Evolutionary conservation across 352 stramenopile genomes (phyloP).

Genomic region (Albugo laibachii): DNA sequence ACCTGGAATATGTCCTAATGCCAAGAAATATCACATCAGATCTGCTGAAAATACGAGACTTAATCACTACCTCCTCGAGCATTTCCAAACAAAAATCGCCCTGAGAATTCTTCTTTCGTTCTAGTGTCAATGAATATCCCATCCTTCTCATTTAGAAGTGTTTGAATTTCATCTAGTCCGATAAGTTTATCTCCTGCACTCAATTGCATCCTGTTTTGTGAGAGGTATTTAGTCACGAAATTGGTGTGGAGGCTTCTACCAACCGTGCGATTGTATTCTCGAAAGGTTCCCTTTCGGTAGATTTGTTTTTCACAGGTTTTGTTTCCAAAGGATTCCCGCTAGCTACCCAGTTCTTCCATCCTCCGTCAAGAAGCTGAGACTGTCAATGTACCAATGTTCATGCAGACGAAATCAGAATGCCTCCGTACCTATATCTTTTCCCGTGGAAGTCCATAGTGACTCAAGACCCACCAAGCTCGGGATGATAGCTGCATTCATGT

Average conservation of each 20-base stretch:
- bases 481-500: conserved; percentile 20
- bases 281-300: too few species aligned
- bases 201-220: not conserved
- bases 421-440: conserved; percentile 37
- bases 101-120: conserved; percentile 18
- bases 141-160: not conserved
- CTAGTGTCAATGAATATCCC: conserved; percentile 16
- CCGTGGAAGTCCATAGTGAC: conserved; percentile 47
- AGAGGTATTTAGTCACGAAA: not conserved
- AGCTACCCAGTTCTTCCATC: conserved; percentile 40
- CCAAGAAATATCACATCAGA: not conserved
- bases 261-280: not conserved
- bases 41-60: too few species aligned
- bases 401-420: not conserved
- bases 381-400: not conserved
- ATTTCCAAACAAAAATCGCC: conserved; percentile 18
- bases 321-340: conserved; percentile 23
- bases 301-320: not conserved
- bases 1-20: conserved; percentile 29
- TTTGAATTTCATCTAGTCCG: not conserved
- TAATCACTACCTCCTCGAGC: conserved; percentile 8
- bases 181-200: not conserved
- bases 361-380: conserved; percentile 37
- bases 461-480: conserved; percentile 64
- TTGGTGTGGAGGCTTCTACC: not conserved